A percentile compares a stretch with the other conserved stretches of the same genome.
These are phyloP conservation scores for Myriosclerotinia curreyana DNA, from an alignment of 2,329 filamentous ascomycete species.

Conservation along the genomic window DNA sequence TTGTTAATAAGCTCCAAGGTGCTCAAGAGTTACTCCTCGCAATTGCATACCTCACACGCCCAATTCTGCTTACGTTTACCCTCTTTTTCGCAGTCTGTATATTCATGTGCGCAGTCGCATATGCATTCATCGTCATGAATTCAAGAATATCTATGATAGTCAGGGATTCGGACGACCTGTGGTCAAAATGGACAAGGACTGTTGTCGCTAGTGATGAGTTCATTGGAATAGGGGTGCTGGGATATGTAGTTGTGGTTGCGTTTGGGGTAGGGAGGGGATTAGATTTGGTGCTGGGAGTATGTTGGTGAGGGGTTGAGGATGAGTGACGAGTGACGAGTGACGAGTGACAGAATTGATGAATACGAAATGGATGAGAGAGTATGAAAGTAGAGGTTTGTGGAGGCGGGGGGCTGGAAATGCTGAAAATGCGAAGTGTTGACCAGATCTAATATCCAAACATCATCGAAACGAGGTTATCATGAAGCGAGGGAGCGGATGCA, in stretches of 20 bases:
- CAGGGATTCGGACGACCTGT: neutral
- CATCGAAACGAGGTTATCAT: too few species aligned
- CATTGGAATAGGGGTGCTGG: slow-evolving; percentile 1
- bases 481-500: too few species aligned
- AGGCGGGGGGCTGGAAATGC: too few species aligned
- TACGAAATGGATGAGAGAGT: too few species aligned
- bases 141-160: neutral
- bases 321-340: too few species aligned
- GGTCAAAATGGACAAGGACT: neutral
- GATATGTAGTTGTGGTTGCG: slow-evolving; percentile 9
- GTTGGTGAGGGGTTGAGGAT: slow-evolving; percentile 1
- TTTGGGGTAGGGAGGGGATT: slow-evolving; percentile 6
- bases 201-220: neutral
- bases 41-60: neutral
- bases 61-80: neutral
- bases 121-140: neutral
- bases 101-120: slow-evolving; percentile 13
- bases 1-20: neutral
- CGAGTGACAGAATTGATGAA: neutral
- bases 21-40: slow-evolving; percentile 5
- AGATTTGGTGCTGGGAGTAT: slow-evolving; percentile 11
- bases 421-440: too few species aligned
- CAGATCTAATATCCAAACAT: too few species aligned
- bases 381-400: neutral
- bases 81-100: neutral